Conservation (phyloP, 2,329 filamentous ascomycete species). For the Penicillium olsonii region DNA sequence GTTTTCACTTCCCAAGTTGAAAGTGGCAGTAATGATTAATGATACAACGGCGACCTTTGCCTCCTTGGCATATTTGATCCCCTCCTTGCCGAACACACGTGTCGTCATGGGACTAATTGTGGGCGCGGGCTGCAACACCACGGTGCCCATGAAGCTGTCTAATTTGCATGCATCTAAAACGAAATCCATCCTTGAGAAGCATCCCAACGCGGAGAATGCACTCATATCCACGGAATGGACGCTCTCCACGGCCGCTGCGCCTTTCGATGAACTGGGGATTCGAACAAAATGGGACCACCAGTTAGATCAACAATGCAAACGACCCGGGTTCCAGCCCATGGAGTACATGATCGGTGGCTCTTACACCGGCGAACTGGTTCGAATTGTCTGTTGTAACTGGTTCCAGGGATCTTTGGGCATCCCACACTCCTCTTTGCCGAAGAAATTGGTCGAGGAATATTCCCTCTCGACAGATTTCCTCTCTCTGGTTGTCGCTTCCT, state of each 20-base stretch:
- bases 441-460: slow-evolving; percentile 55
- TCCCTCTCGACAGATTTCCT: slow-evolving; percentile 69
- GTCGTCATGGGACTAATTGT: slow-evolving; percentile 76
- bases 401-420: slow-evolving; percentile 49
- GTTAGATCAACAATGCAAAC: slow-evolving; percentile 64
- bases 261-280: slow-evolving; percentile 61
- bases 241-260: slow-evolving; percentile 67
- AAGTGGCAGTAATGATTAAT: slow-evolving; percentile 72
- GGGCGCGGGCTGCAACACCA: slow-evolving; percentile 76
- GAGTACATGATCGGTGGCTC: slow-evolving; percentile 78
- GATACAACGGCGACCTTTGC: slow-evolving; percentile 75
- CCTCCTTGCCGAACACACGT: slow-evolving; percentile 58
- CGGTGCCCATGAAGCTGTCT: slow-evolving; percentile 65
- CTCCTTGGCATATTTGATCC: slow-evolving; percentile 71
- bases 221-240: slow-evolving; percentile 81
- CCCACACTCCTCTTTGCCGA: slow-evolving; percentile 51
- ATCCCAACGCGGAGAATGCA: slow-evolving; percentile 57
- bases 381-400: slow-evolving; percentile 66
- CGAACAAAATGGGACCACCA: slow-evolving; percentile 68
- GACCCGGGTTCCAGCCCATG: slow-evolving; percentile 72
- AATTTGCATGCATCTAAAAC: slow-evolving; percentile 64
- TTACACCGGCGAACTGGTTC: slow-evolving; percentile 71
- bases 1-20: slow-evolving; percentile 60
- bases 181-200: slow-evolving; percentile 46
- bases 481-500: slow-evolving; percentile 63